Evolutionary conservation across 1,139 yeast species (phyloP).

Genomic region (Pichia norvegensis): DNA sequence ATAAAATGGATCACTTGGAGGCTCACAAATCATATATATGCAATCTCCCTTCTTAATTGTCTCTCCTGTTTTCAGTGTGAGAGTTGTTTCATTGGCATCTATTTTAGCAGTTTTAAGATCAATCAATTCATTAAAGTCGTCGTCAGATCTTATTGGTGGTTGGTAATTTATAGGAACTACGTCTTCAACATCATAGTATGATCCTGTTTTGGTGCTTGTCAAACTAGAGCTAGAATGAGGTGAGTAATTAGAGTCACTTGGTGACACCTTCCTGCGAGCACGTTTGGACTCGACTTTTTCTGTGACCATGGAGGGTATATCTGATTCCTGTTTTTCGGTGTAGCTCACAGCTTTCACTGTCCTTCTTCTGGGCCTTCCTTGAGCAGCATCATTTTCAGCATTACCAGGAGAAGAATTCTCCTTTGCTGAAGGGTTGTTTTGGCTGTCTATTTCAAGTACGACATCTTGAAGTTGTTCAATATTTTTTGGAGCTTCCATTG

Average conservation of each 20-base stretch:
- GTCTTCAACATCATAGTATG: conserved; percentile 24
- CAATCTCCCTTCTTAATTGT: conserved; percentile 49
- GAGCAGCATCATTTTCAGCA: conserved; percentile 3
- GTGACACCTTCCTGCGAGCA: conserved; percentile 10
- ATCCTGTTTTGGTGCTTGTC: conserved; percentile 2
- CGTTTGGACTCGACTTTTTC: conserved; percentile 5
- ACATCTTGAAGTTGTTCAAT: no score
- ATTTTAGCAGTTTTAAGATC: conserved; percentile 25
- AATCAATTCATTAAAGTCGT: conserved; percentile 21
- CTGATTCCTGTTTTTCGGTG: conserved; percentile 27
- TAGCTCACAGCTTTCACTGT: conserved; percentile 27
- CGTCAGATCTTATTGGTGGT: conserved; percentile 22
- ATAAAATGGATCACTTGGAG: conserved; percentile 92
- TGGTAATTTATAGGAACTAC: conserved; percentile 29
- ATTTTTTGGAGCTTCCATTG: no score
- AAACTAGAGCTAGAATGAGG: conserved; percentile 3
- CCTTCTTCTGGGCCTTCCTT: conserved; percentile 25
- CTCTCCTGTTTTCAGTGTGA: conserved; percentile 25
- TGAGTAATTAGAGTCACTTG: conserved; percentile 4
- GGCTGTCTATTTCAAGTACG: no score
- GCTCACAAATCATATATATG: conserved; percentile 83
- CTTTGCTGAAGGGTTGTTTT: no score
- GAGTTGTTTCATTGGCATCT: conserved; percentile 16
- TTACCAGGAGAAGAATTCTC: neutral
- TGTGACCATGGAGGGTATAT: conserved; percentile 12